A percentile compares a stretch with the other conserved stretches of the same genome.
These are phyloP conservation scores for Larix kaempferi DNA, from an alignment of 75 land plant genomes.

Conservation along the genomic window DNA sequence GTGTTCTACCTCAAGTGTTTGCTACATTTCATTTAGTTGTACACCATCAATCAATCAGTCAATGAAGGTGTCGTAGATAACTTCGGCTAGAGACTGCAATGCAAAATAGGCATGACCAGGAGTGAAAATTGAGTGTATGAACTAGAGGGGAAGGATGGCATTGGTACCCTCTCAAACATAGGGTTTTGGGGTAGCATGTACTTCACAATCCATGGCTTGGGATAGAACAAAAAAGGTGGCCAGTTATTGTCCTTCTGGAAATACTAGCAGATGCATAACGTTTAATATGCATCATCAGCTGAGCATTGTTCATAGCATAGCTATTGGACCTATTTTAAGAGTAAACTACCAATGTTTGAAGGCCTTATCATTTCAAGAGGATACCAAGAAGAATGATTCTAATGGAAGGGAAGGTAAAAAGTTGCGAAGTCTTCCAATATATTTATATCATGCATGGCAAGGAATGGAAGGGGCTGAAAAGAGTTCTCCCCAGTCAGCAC, in stretches of 20 bases:
- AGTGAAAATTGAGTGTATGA: no score
- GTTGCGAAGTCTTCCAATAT: background rate
- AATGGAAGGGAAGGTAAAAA: background rate
- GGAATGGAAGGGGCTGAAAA: background rate
- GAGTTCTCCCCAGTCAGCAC: background rate
- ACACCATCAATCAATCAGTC: no score
- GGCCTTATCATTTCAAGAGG: slow-evolving; percentile 4
- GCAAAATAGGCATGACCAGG: no score
- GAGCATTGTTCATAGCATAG: background rate
- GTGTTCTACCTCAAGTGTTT: no score
- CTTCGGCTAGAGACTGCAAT: no score
- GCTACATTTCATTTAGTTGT: no score
- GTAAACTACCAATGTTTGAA: background rate
- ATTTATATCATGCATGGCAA: background rate
- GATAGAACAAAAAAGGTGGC: slow-evolving; percentile 3
- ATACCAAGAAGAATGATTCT: slow-evolving; percentile 6
- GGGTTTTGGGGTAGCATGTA: background rate
- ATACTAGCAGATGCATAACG: background rate
- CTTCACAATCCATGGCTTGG: background rate
- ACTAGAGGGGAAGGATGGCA: no score
- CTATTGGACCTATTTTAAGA: slow-evolving; percentile 8
- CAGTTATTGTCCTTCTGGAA: background rate
- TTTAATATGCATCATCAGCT: background rate
- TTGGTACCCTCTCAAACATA: no score
- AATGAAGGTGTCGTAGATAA: no score